Evolutionary conservation across 1,139 yeast genomes (phyloP).

Genomic region (Hyphopichia wangnamkhiaoensis): DNA sequence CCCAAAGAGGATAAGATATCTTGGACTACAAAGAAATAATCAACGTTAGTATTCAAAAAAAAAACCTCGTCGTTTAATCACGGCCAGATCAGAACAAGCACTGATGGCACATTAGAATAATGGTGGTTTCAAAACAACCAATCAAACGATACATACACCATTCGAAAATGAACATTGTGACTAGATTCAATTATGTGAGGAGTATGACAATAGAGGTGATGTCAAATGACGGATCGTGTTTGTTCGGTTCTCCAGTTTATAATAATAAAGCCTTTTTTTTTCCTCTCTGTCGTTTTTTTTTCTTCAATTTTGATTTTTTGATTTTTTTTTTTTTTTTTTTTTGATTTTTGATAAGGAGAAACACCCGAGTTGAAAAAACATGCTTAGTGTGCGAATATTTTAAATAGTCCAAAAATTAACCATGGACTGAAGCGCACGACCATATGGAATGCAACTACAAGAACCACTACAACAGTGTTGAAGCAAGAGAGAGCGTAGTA

Average conservation of each 20-base stretch:
- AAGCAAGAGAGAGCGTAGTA: too few species aligned
- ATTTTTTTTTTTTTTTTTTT: too few species aligned
- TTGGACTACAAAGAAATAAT: slow-evolving; percentile 59
- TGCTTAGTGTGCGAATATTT: background rate
- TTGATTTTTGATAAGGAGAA: background rate
- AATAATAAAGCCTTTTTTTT: too few species aligned
- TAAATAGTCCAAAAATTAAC: background rate
- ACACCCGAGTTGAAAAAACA: slow-evolving; percentile 1
- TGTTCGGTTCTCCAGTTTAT: background rate
- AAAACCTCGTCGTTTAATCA: background rate
- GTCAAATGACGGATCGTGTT: background rate
- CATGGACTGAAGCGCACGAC: too few species aligned
- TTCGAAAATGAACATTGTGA: slow-evolving; percentile 5
- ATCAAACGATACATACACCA: slow-evolving; percentile 5
- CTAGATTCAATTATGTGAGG: background rate
- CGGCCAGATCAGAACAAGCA: background rate
- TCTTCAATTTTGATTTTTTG: background rate
- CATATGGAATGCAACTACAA: too few species aligned
- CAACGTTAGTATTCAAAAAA: slow-evolving; percentile 19
- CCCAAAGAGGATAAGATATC: slow-evolving; percentile 93
- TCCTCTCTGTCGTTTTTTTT: background rate
- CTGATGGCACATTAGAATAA: background rate
- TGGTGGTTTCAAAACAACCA: background rate
- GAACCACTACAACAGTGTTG: too few species aligned
- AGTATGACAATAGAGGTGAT: background rate